Conservation (phyloP, 805 yeast genomes). For the Clavispora vitiphila region DNA sequence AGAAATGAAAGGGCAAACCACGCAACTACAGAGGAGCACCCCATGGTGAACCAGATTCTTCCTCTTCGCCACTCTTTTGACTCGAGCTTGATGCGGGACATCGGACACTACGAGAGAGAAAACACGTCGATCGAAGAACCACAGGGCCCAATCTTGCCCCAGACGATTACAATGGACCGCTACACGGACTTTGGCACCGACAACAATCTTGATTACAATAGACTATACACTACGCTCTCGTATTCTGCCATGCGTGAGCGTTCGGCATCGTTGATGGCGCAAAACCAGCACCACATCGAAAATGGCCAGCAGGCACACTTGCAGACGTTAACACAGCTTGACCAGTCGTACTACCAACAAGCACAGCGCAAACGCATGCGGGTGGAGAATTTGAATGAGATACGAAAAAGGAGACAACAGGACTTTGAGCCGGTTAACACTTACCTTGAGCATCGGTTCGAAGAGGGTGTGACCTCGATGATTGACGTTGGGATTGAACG, state of each 20-base stretch:
- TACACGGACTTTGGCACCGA: conserved; percentile 14
- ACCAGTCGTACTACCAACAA: conserved; percentile 15
- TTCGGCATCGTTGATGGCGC: conserved; percentile 30
- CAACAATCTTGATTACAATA: conserved; percentile 17
- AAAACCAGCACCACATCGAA: conserved; percentile 36
- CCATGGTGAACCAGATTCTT: conserved; percentile 12
- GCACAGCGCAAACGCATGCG: conserved; percentile 35
- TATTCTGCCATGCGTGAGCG: conserved; percentile 38
- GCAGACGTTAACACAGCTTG: conserved; percentile 19
- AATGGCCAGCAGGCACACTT: conserved; percentile 28
- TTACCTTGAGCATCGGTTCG: conserved; percentile 48
- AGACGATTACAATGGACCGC: conserved; percentile 30
- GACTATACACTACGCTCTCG: conserved; percentile 33
- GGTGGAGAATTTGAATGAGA: conserved; percentile 38
- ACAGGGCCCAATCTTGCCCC: conserved; percentile 13
- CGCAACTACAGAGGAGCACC: conserved; percentile 9
- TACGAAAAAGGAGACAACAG: conserved; percentile 40
- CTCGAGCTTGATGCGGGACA: conserved; percentile 13
- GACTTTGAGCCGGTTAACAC: conserved; percentile 41
- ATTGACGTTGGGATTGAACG: conserved; percentile 30
- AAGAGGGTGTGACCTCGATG: conserved; percentile 37
- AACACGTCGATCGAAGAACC: background rate
- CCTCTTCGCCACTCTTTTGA: conserved; percentile 11
- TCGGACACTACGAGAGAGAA: conserved; percentile 24
- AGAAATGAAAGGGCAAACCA: conserved; percentile 18